Conservation (phyloP, 805 yeast genomes). For the Ogataea philodendri region DNA sequence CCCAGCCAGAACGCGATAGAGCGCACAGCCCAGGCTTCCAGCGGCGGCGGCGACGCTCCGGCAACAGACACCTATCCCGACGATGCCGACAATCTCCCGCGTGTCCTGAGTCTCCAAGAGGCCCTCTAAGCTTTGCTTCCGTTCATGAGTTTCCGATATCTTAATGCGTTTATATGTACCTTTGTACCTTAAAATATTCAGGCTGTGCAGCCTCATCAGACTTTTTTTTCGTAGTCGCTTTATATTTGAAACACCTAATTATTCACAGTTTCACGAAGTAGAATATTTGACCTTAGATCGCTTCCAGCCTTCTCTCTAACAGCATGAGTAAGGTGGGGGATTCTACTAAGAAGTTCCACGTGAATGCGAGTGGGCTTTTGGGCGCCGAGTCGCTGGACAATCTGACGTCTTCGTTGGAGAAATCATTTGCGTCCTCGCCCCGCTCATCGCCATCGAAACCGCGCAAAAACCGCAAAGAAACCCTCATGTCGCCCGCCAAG, state of each 20-base stretch:
- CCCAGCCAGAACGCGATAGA: slow-evolving; percentile 49
- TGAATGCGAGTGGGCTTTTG: slow-evolving; percentile 20
- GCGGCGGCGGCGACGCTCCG: slow-evolving; percentile 16
- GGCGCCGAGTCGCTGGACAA: slow-evolving; percentile 18
- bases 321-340: slow-evolving; percentile 17
- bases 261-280: slow-evolving; percentile 4
- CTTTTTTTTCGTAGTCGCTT: slow-evolving; percentile 1
- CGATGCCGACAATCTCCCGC: slow-evolving; percentile 8
- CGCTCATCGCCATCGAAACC: slow-evolving; percentile 8
- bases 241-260: slow-evolving; percentile 6
- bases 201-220: slow-evolving; percentile 7
- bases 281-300: background rate
- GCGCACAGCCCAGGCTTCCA: slow-evolving; percentile 14
- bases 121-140: slow-evolving; percentile 1
- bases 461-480: slow-evolving; percentile 5
- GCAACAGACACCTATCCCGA: slow-evolving; percentile 3
- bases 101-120: slow-evolving; percentile 15
- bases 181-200: slow-evolving; percentile 1
- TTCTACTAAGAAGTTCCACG: slow-evolving; percentile 12
- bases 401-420: slow-evolving; percentile 21
- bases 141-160: background rate
- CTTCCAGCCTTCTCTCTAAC: slow-evolving; percentile 2
- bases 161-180: too few species aligned
- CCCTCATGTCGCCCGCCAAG: background rate
- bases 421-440: slow-evolving; percentile 18